phyloP scores from a whole-genome alignment of 805 yeast species.

The Jamesozyma hellenica region DNA sequence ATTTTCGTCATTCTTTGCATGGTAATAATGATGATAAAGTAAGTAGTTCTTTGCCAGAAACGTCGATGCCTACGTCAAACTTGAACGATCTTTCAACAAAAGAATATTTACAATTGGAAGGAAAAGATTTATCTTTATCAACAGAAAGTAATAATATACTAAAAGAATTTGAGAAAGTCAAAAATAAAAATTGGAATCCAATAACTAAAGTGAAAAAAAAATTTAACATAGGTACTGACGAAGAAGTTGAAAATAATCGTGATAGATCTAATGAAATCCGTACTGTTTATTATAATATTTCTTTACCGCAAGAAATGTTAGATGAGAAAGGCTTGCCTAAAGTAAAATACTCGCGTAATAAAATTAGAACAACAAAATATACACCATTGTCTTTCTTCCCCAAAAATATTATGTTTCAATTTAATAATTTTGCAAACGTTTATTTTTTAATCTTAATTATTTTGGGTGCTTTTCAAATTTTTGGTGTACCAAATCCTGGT shows the following conservation, averaged over 20 bases:
- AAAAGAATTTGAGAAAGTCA: constrained; percentile 22
- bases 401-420: constrained; percentile 70
- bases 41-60: too few relatives aligned
- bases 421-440: constrained; percentile 80
- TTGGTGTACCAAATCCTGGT: constrained; percentile 75
- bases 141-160: constrained; percentile 13
- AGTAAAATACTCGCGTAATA: constrained; percentile 65
- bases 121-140: too few relatives aligned
- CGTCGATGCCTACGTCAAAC: too few relatives aligned
- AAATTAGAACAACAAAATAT: constrained; percentile 90
- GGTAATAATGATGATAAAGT: too few relatives aligned
- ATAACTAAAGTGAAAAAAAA: too few relatives aligned
- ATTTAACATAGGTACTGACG: too few relatives aligned
- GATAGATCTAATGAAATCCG: constrained; percentile 37
- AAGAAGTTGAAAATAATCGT: constrained; percentile 24
- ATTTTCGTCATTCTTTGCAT: constrained; percentile 14
- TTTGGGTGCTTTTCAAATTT: constrained; percentile 64
- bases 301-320: constrained; percentile 46
- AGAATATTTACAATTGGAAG: too few relatives aligned
- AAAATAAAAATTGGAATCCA: constrained; percentile 12
- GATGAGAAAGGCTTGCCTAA: constrained; percentile 54
- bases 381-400: constrained; percentile 87
- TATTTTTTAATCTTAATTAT: constrained; percentile 74
- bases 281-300: constrained; percentile 47
- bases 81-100: too few relatives aligned